A percentile compares a stretch with the other conserved stretches of the same genome.
Conservation (phyloP, 768 basidiomycete species). For the Tricholoma sp. region DNA sequence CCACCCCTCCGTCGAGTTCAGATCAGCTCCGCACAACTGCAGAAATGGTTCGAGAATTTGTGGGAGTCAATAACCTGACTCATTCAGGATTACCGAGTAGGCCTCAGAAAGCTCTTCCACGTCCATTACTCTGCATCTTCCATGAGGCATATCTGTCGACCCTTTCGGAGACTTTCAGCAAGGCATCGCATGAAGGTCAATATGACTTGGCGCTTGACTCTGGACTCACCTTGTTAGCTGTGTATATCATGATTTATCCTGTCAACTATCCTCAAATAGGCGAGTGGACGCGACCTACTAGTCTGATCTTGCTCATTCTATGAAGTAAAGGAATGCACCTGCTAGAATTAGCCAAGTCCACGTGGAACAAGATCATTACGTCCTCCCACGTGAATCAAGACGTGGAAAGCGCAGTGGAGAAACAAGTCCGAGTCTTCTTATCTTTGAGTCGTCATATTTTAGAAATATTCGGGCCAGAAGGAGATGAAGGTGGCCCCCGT, state of each 20-base stretch:
- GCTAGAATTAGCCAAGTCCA: constrained; percentile 70
- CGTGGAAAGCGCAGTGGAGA: constrained; percentile 18
- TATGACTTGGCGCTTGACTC: constrained; percentile 45
- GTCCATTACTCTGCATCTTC: constrained; percentile 36
- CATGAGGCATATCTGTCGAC: constrained; percentile 53
- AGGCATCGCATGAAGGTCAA: constrained; percentile 62
- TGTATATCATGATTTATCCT: constrained; percentile 71
- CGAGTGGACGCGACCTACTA: constrained; percentile 23
- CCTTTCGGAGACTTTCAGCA: constrained; percentile 62
- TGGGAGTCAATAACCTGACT: constrained; percentile 24
- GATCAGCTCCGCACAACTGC: constrained; percentile 25
- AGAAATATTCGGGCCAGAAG: constrained; percentile 51
- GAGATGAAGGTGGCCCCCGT: constrained; percentile 57
- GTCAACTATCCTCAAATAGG: constrained; percentile 80
- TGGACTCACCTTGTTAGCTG: constrained; percentile 55
- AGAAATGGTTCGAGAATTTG: constrained; percentile 30
- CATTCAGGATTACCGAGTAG: constrained; percentile 23
- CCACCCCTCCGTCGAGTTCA: constrained; percentile 30
- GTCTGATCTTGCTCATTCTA: neutral
- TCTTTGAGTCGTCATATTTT: constrained; percentile 36
- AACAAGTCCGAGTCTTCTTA: constrained; percentile 32
- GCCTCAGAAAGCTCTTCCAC: constrained; percentile 34
- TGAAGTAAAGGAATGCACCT: constrained; percentile 61
- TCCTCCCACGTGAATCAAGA: constrained; percentile 18
- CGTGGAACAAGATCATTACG: constrained; percentile 59